These are phyloP conservation scores for Jaltomata sinuosa DNA, from an alignment of 257 asterid genomes.

Conservation along the genomic window DNA sequence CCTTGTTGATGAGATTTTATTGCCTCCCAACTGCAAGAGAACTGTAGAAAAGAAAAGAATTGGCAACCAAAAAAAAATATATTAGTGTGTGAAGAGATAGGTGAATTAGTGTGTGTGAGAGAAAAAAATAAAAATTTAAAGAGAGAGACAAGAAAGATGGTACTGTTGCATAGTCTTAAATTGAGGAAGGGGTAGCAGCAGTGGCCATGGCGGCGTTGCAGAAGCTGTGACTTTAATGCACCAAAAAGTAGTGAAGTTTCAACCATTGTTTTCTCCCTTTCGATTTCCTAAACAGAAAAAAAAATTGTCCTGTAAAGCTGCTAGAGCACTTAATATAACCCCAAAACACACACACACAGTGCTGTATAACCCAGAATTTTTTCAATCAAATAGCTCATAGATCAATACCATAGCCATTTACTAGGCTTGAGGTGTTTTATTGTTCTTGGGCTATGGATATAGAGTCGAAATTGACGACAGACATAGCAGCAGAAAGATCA, in stretches of 20 bases:
- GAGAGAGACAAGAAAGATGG: slow-evolving; percentile 13
- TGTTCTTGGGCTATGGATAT: slow-evolving; percentile 28
- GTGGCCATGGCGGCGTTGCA: slow-evolving; percentile 97
- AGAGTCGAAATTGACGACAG: slow-evolving; percentile 23
- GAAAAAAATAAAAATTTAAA: neutral
- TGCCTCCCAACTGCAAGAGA: slow-evolving; percentile 43
- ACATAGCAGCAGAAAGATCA: slow-evolving; percentile 23
- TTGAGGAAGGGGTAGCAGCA: slow-evolving; percentile 30
- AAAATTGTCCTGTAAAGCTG: slow-evolving; percentile 22
- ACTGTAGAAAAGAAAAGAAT: slow-evolving; percentile 38
- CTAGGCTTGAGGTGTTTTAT: neutral
- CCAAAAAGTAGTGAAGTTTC: slow-evolving; percentile 4
- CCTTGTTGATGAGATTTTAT: slow-evolving; percentile 19
- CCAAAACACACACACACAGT: slow-evolving; percentile 5
- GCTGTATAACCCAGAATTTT: neutral
- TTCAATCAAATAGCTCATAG: neutral
- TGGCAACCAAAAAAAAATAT: slow-evolving; percentile 15
- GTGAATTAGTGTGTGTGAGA: slow-evolving; percentile 1
- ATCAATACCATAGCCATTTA: neutral
- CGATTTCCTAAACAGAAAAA: slow-evolving; percentile 14
- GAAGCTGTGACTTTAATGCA: slow-evolving; percentile 69
- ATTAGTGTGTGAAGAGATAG: slow-evolving; percentile 7
- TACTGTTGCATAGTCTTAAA: slow-evolving; percentile 3
- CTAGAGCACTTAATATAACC: slow-evolving; percentile 12
- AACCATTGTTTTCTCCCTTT: slow-evolving; percentile 21